Evolutionary conservation across 176 grass and related monocot species (phyloP), one percentile per base, ranked within the genome.

Genomic region (Triticum timopheevii): DNA sequence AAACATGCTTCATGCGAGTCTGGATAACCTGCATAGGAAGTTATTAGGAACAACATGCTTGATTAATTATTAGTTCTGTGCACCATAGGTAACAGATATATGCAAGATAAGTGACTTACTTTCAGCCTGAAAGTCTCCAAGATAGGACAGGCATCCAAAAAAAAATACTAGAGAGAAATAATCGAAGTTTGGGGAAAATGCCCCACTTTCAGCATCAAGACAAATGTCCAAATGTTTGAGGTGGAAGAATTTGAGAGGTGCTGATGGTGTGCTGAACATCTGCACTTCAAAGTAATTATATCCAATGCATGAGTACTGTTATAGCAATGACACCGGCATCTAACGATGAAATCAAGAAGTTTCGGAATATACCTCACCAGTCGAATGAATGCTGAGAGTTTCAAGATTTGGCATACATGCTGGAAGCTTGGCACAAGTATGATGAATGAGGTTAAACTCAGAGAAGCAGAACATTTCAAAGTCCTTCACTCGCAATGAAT

Each of bases 121-220:
- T 25, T 6, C 40, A 74, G 40, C 12, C 2, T 47, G 71, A 74
- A 74, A 74, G 3, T 28, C 40, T 74, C 71, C 71, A 74, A 74
- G 40, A 74, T 27, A 74, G 71, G 71, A 74, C 71, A 74, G 1
- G 71, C 71, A 47, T 74, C 71, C 71, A 74, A n/a, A 47, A 74
- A 9, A 73, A 16, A 15, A 15, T 6, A 27, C 12, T 16, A 74
- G 12, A 47, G 71, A 47, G 17, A 47, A 47, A 74, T 74, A 74
- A 74, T 74, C 71, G 45, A 47, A 23, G 28, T 45, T 17, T 74
- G 71, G 71, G 3, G 40, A 74, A 74, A 74, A 74, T n/a, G 71
- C 13, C 23, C 1, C 71, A 74, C 12, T 47, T 9, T 4, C 0
- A 47, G 0, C 39, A 2, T 27, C n/a, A 47, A 74, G 39, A 27